Conservation (phyloP, 495 filamentous ascomycete species). For the Cercophora sp. region DNA sequence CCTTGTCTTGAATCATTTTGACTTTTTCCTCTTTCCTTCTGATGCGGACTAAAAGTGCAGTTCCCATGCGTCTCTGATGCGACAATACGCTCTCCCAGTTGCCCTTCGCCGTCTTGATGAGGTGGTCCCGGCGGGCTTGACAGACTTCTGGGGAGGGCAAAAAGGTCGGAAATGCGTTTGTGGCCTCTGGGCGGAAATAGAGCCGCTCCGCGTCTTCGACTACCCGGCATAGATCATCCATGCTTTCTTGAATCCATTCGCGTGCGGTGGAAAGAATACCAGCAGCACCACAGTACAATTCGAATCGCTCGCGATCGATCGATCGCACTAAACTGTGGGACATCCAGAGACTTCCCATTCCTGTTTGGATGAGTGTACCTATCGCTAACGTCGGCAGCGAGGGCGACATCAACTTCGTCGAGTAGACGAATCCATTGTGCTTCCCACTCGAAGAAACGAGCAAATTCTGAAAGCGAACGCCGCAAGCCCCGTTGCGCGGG, state of each 20-base stretch:
- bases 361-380: too few species aligned
- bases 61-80: not conserved
- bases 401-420: not conserved
- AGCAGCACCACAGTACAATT: not conserved
- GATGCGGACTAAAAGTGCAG: slow-evolving; percentile 13
- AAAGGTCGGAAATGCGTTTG: not conserved
- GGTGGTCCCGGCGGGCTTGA: not conserved
- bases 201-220: not conserved
- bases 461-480: slow-evolving; percentile 7
- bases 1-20: slow-evolving; percentile 20
- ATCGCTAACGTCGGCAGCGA: not conserved
- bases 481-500: not conserved
- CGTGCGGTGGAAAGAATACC: not conserved
- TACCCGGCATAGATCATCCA: not conserved
- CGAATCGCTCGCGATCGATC: not conserved
- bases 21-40: slow-evolving; percentile 22
- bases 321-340: not conserved
- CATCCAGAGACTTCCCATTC: not conserved
- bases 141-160: not conserved
- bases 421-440: not conserved
- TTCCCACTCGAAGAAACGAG: slow-evolving; percentile 1
- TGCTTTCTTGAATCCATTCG: slow-evolving; percentile 2
- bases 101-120: too few species aligned
- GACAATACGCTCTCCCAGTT: not conserved
- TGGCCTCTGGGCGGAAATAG: not conserved